Evolutionary conservation across 352 stramenopile genomes (phyloP).

Genomic region (Aphanomyces invadans): DNA sequence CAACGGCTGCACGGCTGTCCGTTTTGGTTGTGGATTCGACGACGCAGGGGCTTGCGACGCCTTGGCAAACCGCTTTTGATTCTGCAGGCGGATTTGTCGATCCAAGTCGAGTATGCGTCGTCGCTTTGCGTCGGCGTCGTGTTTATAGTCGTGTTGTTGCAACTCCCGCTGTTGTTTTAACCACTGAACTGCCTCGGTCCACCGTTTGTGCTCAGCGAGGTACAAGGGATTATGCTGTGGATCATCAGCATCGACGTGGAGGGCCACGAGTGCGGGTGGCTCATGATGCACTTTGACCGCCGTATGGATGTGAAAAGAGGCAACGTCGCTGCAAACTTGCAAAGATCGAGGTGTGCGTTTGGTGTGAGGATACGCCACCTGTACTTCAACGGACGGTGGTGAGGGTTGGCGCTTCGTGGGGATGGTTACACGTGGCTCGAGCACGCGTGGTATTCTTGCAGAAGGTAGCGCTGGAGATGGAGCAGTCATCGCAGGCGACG

Average conservation of each 20-base stretch:
- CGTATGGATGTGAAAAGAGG: slow-evolving; percentile 1
- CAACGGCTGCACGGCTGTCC: not conserved
- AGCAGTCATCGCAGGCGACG: not conserved
- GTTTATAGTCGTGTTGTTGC: not conserved
- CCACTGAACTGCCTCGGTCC: slow-evolving; percentile 17
- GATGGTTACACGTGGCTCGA: not conserved
- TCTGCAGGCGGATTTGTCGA: slow-evolving; percentile 13
- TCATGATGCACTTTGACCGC: not conserved
- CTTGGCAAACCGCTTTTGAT: slow-evolving; percentile 19
- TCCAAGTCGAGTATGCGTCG: slow-evolving; percentile 13
- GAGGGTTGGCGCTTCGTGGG: not conserved
- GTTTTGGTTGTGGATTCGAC: not conserved
- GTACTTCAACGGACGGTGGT: not conserved
- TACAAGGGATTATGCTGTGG: not conserved
- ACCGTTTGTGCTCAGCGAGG: slow-evolving; percentile 8
- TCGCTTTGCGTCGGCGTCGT: slow-evolving; percentile 1
- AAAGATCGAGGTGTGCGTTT: not conserved
- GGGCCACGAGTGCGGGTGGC: not conserved
- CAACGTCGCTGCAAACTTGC: no score
- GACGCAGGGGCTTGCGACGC: not conserved
- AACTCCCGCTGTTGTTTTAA: slow-evolving; percentile 9
- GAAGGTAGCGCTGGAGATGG: not conserved
- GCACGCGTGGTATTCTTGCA: not conserved
- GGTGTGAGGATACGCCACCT: not conserved
- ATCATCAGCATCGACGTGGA: not conserved